A percentile compares a stretch with the other conserved stretches of the same genome.
Evolutionary conservation across 768 basidiomycete genomes (phyloP).

Genomic region (Serendipita indica): DNA sequence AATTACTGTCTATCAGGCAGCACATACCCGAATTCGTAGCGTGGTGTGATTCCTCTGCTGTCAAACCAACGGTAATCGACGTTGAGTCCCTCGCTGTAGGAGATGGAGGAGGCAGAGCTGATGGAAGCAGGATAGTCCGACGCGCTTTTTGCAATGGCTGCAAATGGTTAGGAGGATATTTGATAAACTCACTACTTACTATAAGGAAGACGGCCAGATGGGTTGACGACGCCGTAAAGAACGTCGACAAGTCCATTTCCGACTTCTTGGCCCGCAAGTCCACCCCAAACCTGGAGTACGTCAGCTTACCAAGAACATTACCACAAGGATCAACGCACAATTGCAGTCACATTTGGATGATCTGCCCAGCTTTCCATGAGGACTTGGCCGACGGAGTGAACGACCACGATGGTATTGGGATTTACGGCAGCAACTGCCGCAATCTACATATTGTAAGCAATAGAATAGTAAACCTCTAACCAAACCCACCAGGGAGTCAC

Average conservation of each 20-base stretch:
- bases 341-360: slow-evolving; percentile 40
- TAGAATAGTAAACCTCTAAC: neutral
- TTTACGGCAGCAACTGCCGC: slow-evolving; percentile 48
- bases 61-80: slow-evolving; percentile 49
- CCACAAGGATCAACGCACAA: slow-evolving; percentile 9
- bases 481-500: slow-evolving; percentile 24
- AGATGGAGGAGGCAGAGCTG: slow-evolving; percentile 27
- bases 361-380: slow-evolving; percentile 54
- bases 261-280: slow-evolving; percentile 61
- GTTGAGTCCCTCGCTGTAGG: slow-evolving; percentile 51
- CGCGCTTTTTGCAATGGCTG: slow-evolving; percentile 23
- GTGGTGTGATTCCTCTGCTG: slow-evolving; percentile 12
- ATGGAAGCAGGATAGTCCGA: slow-evolving; percentile 25
- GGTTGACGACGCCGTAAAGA: slow-evolving; percentile 62
- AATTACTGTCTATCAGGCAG: slow-evolving; percentile 22
- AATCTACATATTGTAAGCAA: slow-evolving; percentile 16
- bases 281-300: slow-evolving; percentile 32
- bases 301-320: slow-evolving; percentile 11
- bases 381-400: slow-evolving; percentile 65
- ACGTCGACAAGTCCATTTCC: slow-evolving; percentile 55
- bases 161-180: neutral
- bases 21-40: slow-evolving; percentile 3
- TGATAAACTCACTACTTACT: slow-evolving; percentile 11
- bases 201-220: slow-evolving; percentile 30
- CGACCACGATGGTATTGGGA: slow-evolving; percentile 65